Percentiles rank a stretch among this genome's conserved stretches.
Evolutionary conservation across 495 filamentous ascomycete species (phyloP).

Genomic region (Articulospora tetracladia): DNA sequence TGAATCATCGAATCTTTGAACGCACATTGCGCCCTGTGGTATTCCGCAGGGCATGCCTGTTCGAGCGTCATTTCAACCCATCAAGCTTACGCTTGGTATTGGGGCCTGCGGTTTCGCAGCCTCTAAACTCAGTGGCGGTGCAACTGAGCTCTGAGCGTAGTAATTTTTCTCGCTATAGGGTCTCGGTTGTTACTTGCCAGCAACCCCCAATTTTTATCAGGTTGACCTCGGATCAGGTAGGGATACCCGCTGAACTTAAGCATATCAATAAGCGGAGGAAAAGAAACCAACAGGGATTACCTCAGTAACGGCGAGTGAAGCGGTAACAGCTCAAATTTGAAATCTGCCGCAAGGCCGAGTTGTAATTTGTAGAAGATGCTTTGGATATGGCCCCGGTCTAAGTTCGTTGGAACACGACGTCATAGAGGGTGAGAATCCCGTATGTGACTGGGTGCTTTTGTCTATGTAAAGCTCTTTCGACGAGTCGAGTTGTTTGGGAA

Average conservation of each 20-base stretch:
- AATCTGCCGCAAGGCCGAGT: constrained; percentile 59
- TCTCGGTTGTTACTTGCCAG: constrained; percentile 48
- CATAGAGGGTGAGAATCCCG: constrained; percentile 60
- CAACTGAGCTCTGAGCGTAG: constrained; percentile 39
- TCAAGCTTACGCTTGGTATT: constrained; percentile 47
- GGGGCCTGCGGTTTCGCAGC: constrained; percentile 33
- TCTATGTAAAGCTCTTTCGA: constrained; percentile 58
- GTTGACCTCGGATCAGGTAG: constrained; percentile 67
- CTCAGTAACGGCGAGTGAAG: constrained; percentile 68
- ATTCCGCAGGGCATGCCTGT: constrained; percentile 64
- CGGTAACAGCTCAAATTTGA: constrained; percentile 70
- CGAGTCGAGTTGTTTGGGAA: constrained; percentile 68
- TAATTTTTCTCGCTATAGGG: constrained; percentile 31
- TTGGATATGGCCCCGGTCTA: constrained; percentile 47
- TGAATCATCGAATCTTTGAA: constrained; percentile 74
- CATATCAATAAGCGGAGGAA: constrained; percentile 74
- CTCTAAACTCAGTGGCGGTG: constrained; percentile 44
- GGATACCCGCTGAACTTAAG: constrained; percentile 71
- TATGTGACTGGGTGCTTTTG: constrained; percentile 43
- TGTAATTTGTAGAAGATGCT: constrained; percentile 67
- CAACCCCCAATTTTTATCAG: constrained; percentile 47
- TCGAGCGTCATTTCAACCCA: constrained; percentile 55
- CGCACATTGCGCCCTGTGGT: constrained; percentile 62
- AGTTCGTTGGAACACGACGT: constrained; percentile 60
- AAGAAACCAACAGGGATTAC: constrained; percentile 72